These are phyloP conservation scores for Phytopythium ostracodes DNA, from an alignment of 352 stramenopile species.

Conservation along the genomic window DNA sequence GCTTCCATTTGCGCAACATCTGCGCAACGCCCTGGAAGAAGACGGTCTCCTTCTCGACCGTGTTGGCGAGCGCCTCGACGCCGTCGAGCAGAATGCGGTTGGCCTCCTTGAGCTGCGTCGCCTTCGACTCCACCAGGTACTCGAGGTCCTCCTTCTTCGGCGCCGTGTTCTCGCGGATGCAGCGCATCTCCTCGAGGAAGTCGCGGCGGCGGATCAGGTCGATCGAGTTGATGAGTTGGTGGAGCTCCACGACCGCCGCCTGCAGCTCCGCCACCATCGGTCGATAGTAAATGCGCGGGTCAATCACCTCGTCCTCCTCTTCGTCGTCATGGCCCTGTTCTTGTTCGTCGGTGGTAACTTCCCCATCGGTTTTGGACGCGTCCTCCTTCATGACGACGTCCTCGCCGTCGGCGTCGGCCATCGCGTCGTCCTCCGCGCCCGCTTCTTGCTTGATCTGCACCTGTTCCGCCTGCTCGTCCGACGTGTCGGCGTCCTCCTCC, in stretches of 20 bases:
- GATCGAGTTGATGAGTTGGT: slow-evolving; percentile 87
- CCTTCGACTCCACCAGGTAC: slow-evolving; percentile 74
- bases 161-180: slow-evolving; percentile 81
- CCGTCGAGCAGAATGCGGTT: slow-evolving; percentile 70
- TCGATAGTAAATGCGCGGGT: slow-evolving; percentile 81
- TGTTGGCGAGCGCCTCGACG: slow-evolving; percentile 62
- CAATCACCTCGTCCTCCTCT: slow-evolving; percentile 66
- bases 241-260: slow-evolving; percentile 66
- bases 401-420: slow-evolving; percentile 14
- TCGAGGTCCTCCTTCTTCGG: slow-evolving; percentile 77
- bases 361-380: slow-evolving; percentile 11
- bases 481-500: slow-evolving; percentile 1
- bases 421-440: slow-evolving; percentile 15
- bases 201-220: slow-evolving; percentile 75
- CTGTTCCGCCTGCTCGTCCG: background rate
- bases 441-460: slow-evolving; percentile 25
- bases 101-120: slow-evolving; percentile 68
- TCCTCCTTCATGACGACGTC: slow-evolving; percentile 16
- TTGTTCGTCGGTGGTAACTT: background rate
- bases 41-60: slow-evolving; percentile 75
- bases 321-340: slow-evolving; percentile 20
- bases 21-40: slow-evolving; percentile 81
- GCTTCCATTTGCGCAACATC: slow-evolving; percentile 83
- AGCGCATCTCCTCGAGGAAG: slow-evolving; percentile 85
- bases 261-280: slow-evolving; percentile 84